Evolutionary conservation across 768 basidiomycete species (phyloP).

Genomic region (Mycena belliarum): DNA sequence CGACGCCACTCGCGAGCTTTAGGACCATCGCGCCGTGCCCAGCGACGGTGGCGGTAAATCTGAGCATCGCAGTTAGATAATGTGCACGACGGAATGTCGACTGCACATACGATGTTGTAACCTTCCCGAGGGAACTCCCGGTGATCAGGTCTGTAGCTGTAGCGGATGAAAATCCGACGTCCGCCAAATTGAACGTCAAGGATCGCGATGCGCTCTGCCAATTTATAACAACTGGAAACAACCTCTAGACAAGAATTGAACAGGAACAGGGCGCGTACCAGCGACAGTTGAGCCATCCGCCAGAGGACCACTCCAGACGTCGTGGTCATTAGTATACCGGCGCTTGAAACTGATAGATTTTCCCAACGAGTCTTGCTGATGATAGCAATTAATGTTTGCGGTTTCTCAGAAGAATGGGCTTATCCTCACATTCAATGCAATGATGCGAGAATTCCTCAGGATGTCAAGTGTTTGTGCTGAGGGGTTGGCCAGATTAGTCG

Average conservation of each 20-base stretch:
- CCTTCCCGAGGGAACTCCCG: conserved; percentile 36
- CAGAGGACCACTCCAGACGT: conserved; percentile 51
- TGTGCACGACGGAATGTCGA: too few species aligned
- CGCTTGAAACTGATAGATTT: conserved; percentile 46
- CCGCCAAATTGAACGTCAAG: conserved; percentile 42
- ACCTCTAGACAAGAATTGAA: background rate
- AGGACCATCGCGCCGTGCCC: conserved; percentile 39
- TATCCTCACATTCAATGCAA: conserved; percentile 42
- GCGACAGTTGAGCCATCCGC: conserved; percentile 49
- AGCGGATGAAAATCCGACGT: conserved; percentile 44
- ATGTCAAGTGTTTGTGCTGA: conserved; percentile 37
- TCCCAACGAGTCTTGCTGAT: conserved; percentile 49
- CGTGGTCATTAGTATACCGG: conserved; percentile 50
- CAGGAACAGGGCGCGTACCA: conserved; percentile 28
- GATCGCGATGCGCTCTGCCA: conserved; percentile 41
- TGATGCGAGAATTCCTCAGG: conserved; percentile 42
- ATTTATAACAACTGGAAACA: conserved; percentile 43
- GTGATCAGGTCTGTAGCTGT: conserved; percentile 42
- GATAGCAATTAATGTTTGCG: background rate
- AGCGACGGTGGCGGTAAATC: conserved; percentile 37
- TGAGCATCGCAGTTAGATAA: conserved; percentile 10
- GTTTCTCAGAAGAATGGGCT: background rate
- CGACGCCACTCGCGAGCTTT: conserved; percentile 35
- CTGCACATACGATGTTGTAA: conserved; percentile 38
- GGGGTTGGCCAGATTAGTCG: conserved; percentile 40